A percentile compares a stretch with the other conserved stretches of the same genome.
Evolutionary conservation across 805 yeast genomes (phyloP).

Genomic region (Jamesozyma lodderae): DNA sequence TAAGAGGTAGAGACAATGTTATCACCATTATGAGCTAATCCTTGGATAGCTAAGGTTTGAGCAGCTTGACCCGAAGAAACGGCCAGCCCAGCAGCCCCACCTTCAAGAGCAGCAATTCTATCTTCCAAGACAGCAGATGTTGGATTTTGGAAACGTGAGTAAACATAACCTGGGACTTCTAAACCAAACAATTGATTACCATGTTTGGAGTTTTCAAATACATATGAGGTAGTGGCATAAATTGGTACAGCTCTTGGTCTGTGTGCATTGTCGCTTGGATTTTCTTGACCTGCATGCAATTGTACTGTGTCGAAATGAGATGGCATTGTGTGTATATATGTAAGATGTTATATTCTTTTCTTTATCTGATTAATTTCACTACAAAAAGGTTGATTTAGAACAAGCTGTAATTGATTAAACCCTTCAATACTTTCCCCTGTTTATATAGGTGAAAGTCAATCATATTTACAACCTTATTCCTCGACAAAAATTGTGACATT

Average conservation of each 20-base stretch:
- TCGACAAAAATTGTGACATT: too few relatives aligned
- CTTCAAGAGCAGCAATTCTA: conserved; percentile 86
- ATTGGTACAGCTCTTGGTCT: conserved; percentile 88
- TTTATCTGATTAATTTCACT: too few relatives aligned
- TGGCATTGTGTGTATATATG: conserved; percentile 30
- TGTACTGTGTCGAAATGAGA: conserved; percentile 84
- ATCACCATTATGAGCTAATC: conserved; percentile 81
- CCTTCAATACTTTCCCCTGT: too few relatives aligned
- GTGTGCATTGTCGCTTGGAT: conserved; percentile 46
- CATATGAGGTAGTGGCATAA: conserved; percentile 85
- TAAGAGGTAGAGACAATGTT: conserved; percentile 80
- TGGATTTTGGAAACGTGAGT: conserved; percentile 88
- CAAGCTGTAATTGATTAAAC: too few relatives aligned
- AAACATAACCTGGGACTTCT: conserved; percentile 75
- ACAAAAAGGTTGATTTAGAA: too few relatives aligned
- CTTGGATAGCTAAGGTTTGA: conserved; percentile 74
- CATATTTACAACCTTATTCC: too few relatives aligned
- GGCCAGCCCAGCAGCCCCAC: conserved; percentile 85
- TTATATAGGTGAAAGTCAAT: too few relatives aligned
- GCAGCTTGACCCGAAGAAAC: conserved; percentile 97
- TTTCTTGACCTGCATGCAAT: conserved; percentile 90
- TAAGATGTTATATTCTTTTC: not conserved
- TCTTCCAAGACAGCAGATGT: conserved; percentile 86
- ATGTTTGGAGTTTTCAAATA: conserved; percentile 78
- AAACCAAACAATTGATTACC: conserved; percentile 88